Evolutionary conservation across 2,329 filamentous ascomycete genomes (phyloP).

Genomic region (Blumeria hordei): DNA sequence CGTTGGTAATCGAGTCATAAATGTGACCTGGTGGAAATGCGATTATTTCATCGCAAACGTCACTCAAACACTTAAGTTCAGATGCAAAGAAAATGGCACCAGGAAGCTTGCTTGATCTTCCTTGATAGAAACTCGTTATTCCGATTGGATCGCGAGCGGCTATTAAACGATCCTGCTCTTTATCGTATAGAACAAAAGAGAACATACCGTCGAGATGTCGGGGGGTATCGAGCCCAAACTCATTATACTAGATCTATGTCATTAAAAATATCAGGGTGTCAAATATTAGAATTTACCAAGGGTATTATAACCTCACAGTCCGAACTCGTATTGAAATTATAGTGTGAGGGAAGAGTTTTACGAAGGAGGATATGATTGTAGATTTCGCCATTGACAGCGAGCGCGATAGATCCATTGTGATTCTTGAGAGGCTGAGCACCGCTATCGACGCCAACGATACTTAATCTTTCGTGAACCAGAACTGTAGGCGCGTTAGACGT

Average conservation of each 20-base stretch:
- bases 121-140: slow-evolving; percentile 92
- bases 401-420: slow-evolving; percentile 63
- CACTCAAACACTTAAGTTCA: slow-evolving; percentile 79
- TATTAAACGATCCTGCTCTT: slow-evolving; percentile 73
- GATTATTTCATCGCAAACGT: slow-evolving; percentile 86
- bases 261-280: slow-evolving; percentile 2
- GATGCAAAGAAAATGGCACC: slow-evolving; percentile 86
- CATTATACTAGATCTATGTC: slow-evolving; percentile 42
- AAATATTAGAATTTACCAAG: slow-evolving; percentile 32
- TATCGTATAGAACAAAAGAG: slow-evolving; percentile 95
- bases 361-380: slow-evolving; percentile 96
- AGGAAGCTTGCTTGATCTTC: slow-evolving; percentile 63
- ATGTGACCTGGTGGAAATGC: slow-evolving; percentile 87
- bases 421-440: slow-evolving; percentile 91
- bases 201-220: slow-evolving; percentile 98
- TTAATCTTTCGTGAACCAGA: slow-evolving; percentile 89
- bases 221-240: slow-evolving; percentile 77
- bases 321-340: slow-evolving; percentile 96
- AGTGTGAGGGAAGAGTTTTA: slow-evolving; percentile 59
- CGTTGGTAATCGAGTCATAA: slow-evolving; percentile 79
- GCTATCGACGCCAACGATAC: slow-evolving; percentile 85
- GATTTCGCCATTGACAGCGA: slow-evolving; percentile 98
- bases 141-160: slow-evolving; percentile 92
- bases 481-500: slow-evolving; percentile 26
- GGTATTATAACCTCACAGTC: slow-evolving; percentile 99